Percentiles rank a stretch among this genome's conserved stretches.
Evolutionary conservation across 805 yeast genomes (phyloP).

Genomic region (Ogataea glucozyma): DNA sequence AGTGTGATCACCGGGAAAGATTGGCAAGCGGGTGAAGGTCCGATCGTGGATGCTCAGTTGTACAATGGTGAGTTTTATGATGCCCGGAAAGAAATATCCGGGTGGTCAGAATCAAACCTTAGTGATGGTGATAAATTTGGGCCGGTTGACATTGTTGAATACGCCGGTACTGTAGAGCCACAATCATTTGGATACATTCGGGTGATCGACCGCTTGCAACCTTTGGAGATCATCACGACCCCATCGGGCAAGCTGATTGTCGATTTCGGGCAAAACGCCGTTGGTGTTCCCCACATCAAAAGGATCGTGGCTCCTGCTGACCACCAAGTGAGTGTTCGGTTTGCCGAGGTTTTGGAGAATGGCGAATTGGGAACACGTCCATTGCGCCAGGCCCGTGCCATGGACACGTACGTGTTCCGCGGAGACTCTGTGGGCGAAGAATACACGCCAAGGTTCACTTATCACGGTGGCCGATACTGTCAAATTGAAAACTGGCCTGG

Average conservation of each 20-base stretch:
- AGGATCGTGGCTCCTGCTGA: constrained; percentile 20
- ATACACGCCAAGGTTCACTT: constrained; percentile 27
- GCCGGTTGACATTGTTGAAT: constrained; percentile 11
- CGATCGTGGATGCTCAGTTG: constrained; percentile 23
- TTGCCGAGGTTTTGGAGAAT: constrained; percentile 30
- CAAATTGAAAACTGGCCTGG: constrained; percentile 26
- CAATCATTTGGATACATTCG: constrained; percentile 20
- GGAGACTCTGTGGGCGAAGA: constrained; percentile 23
- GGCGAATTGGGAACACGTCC: constrained; percentile 30
- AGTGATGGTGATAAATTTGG: constrained; percentile 13
- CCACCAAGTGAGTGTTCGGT: constrained; percentile 20
- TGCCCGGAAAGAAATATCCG: constrained; percentile 20
- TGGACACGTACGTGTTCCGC: constrained; percentile 23
- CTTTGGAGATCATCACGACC: constrained; percentile 17
- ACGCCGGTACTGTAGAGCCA: constrained; percentile 10
- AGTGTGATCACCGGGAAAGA: constrained; percentile 21
- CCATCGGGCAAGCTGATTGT: constrained; percentile 24
- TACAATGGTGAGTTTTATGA: constrained; percentile 32
- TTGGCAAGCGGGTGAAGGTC: constrained; percentile 25
- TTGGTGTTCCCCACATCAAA: constrained; percentile 25
- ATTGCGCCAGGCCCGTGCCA: constrained; percentile 24
- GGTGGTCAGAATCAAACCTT: constrained; percentile 18
- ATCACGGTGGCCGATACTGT: constrained; percentile 29
- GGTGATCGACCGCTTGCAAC: constrained; percentile 18
- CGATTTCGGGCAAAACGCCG: constrained; percentile 31